Base-by-base conservation (phyloP, 2,329 filamentous ascomycete genomes). In the Fusarium sp. region DNA sequence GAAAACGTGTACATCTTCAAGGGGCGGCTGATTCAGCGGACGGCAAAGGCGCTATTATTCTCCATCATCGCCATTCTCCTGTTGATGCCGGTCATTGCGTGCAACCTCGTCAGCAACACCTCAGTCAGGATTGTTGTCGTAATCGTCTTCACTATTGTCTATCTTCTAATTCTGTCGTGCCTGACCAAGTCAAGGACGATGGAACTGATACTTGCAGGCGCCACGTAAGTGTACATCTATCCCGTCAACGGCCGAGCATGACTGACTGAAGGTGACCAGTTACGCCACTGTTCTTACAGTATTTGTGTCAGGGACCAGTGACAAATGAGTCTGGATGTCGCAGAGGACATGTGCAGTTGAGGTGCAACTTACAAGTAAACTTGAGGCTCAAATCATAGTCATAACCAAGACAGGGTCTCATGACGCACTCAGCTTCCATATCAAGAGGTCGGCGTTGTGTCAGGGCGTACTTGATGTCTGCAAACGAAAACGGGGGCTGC, bases 241-340 rank as follows among this genome's bases (percentile, higher is more conserved):
- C 11, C 4, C 1, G 9, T 8, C 7, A 1, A 4, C 0, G 6
- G 0, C 3, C 1, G 10, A 2, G 6, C 3, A 29, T 2, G 1
- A 7, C 13, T 53, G 33, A 36, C 33, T n/a, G 35, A 11, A 6
- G 4, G 0, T 4, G 0, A n/a, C 19, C 3, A 53, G 47, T 2
- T 54, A 54, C 19, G 51, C 51, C 3, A 54, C 51, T 25, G 47
- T 52, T 7, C 47, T 54, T 2, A 54, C 41, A 6, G 51, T 54
- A 9, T 53, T 45, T 33, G 52, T 54, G 3, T 53, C 48, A 1
- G 49, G 38, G 0, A 54, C 52, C 0, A 42, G 46, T 17, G 14
- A 49, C 11, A 11, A 32, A 13, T 9, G 10, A 32, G 13, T 32
- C 11, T 32, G 13, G 11, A 19, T 19, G 4, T 19, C 19, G 19